phyloP scores from a whole-genome alignment of 805 yeast species.

The Teunomyces funiuensis region DNA sequence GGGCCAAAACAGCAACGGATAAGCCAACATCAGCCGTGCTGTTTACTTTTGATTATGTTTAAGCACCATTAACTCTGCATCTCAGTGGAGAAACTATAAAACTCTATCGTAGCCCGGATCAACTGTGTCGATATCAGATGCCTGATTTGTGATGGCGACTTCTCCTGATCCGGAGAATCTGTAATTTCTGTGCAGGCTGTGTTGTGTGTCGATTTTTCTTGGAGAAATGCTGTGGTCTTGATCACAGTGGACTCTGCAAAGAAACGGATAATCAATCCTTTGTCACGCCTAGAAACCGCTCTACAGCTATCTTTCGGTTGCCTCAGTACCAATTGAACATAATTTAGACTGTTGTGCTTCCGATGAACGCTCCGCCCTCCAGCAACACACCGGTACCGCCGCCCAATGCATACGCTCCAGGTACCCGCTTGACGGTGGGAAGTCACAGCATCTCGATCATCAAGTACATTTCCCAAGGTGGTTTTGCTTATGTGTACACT shows the following conservation, averaged over 20 bases:
- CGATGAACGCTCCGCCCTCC: neutral
- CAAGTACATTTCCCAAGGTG: constrained; percentile 82
- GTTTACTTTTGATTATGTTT: no score
- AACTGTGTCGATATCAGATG: no score
- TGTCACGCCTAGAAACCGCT: neutral
- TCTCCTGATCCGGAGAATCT: neutral
- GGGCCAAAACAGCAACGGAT: no score
- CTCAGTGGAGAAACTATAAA: no score
- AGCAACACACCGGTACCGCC: constrained; percentile 46
- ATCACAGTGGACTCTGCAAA: neutral
- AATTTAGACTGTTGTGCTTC: neutral
- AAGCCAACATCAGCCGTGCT: no score
- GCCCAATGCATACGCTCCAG: constrained; percentile 66
- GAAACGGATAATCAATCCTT: neutral
- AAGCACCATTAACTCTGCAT: no score
- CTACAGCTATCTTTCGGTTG: neutral
- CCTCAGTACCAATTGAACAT: neutral
- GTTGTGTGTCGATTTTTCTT: neutral
- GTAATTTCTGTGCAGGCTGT: neutral
- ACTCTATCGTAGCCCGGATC: no score
- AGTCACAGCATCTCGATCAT: constrained; percentile 69
- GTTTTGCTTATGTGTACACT: constrained; percentile 92
- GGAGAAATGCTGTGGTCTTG: neutral
- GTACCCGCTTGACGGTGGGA: constrained; percentile 80
- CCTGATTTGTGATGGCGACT: no score